phyloP scores from a whole-genome alignment of 2,329 filamentous ascomycete species.

The Pseudocercospora fuligena region DNA sequence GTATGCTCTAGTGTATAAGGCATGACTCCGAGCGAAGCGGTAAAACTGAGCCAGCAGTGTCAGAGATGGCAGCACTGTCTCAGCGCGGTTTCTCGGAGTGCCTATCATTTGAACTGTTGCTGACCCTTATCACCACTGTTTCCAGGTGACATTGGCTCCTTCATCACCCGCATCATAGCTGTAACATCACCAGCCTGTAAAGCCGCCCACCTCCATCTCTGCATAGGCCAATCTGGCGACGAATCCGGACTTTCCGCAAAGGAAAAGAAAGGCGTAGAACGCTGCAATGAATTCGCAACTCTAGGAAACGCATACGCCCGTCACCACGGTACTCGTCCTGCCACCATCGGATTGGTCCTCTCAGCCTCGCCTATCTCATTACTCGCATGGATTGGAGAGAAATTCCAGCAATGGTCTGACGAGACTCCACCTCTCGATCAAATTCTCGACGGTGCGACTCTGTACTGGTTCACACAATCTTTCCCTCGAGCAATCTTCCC shows the following conservation, averaged over 20 bases:
- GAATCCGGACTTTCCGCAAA: slow-evolving; percentile 24
- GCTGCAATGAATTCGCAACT: slow-evolving; percentile 31
- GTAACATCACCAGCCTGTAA: slow-evolving; percentile 53
- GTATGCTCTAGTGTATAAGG: too few species aligned
- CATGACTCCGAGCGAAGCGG: too few species aligned
- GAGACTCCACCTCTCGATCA: slow-evolving; percentile 44
- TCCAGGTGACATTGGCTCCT: slow-evolving; percentile 54
- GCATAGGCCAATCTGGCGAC: slow-evolving; percentile 25
- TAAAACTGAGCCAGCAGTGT: too few species aligned
- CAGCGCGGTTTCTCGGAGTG: too few species aligned
- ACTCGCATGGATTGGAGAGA: slow-evolving; percentile 64
- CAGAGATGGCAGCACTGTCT: too few species aligned
- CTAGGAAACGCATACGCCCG: slow-evolving; percentile 56
- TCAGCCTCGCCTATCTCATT: slow-evolving; percentile 59
- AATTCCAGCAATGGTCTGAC: slow-evolving; percentile 61
- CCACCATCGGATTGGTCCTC: slow-evolving; percentile 61
- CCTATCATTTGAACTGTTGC: too few species aligned
- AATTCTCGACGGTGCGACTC: slow-evolving; percentile 55
- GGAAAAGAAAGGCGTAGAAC: slow-evolving; percentile 32
- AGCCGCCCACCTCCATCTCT: slow-evolving; percentile 41
- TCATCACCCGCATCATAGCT: slow-evolving; percentile 51
- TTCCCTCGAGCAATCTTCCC: slow-evolving; percentile 52
- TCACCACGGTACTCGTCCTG: slow-evolving; percentile 59
- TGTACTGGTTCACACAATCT: slow-evolving; percentile 61
- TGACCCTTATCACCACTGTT: too few species aligned